Evolutionary conservation across 1,284 basidiomycete genomes (phyloP).

Genomic region (Papiliotrema nemorosa): DNA sequence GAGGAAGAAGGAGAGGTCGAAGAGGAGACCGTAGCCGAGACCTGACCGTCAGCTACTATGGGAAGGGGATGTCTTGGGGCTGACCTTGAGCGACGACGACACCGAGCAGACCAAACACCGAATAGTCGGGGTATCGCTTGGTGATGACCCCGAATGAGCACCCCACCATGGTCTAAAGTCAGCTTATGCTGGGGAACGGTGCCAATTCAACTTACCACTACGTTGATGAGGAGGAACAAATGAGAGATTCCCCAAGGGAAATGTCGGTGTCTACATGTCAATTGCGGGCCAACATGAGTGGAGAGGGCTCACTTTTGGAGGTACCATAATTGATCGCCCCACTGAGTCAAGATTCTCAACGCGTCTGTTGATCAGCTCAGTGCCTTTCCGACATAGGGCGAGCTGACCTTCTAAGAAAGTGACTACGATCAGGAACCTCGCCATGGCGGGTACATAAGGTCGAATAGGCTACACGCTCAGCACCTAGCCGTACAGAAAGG

Average conservation of each 20-base stretch:
- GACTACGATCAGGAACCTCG: constrained; percentile 94
- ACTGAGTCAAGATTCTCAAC: constrained; percentile 87
- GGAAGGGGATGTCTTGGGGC: no score
- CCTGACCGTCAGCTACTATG: constrained; percentile 47
- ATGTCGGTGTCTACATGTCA: constrained; percentile 68
- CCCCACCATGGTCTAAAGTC: constrained; percentile 73
- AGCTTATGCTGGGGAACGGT: background rate
- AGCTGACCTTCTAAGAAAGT: constrained; percentile 82
- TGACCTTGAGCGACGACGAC: constrained; percentile 86
- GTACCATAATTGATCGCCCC: constrained; percentile 96
- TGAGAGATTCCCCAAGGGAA: constrained; percentile 96
- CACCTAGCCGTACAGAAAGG: background rate
- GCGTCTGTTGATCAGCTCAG: constrained; percentile 56
- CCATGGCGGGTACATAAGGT: constrained; percentile 91
- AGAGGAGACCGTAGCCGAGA: constrained; percentile 90
- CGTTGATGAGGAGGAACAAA: constrained; percentile 85
- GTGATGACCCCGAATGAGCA: constrained; percentile 85
- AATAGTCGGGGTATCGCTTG: constrained; percentile 82
- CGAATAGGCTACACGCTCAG: constrained; percentile 62
- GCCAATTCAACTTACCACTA: constrained; percentile 65
- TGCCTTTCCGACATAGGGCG: background rate
- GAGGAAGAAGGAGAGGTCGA: constrained; percentile 99
- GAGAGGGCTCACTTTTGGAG: constrained; percentile 69
- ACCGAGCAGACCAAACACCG: constrained; percentile 79
- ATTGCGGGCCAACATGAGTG: constrained; percentile 9